These are phyloP conservation scores for Apophysomyces ossiformis DNA, from an alignment of 371 early-diverging fungal genomes.

Conservation along the genomic window DNA sequence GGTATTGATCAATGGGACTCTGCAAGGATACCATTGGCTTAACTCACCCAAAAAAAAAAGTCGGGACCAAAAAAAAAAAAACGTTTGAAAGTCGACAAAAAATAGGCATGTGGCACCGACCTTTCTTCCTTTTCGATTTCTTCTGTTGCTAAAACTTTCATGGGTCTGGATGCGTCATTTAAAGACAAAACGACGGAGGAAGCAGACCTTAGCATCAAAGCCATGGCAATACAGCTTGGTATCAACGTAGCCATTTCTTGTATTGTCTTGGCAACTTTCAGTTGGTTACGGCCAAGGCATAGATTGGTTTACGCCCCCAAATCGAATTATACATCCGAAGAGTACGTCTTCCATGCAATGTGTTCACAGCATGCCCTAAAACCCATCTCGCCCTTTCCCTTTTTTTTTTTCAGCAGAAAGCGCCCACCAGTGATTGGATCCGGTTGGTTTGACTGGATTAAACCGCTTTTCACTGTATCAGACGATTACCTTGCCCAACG, in stretches of 20 bases:
- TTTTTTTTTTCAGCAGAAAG: slow-evolving; percentile 45
- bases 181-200: slow-evolving; percentile 41
- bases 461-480: slow-evolving; percentile 58
- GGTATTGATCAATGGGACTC: too few relatives aligned
- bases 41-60: not conserved
- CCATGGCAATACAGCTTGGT: slow-evolving; percentile 56
- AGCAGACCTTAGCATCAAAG: slow-evolving; percentile 41
- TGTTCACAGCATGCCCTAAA: not conserved
- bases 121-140: slow-evolving; percentile 10
- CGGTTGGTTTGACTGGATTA: slow-evolving; percentile 71
- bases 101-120: not conserved
- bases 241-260: slow-evolving; percentile 54
- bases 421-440: slow-evolving; percentile 66
- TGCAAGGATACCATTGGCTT: too few relatives aligned
- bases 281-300: slow-evolving; percentile 50
- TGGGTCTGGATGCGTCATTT: slow-evolving; percentile 29
- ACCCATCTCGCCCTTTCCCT: not conserved
- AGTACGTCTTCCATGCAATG: slow-evolving; percentile 31
- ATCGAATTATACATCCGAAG: slow-evolving; percentile 37
- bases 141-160: not conserved
- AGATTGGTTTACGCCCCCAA: slow-evolving; percentile 55
- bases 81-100: not conserved
- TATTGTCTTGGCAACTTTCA: slow-evolving; percentile 47
- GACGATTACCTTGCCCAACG: slow-evolving; percentile 63
- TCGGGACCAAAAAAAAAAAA: slow-evolving; percentile 8